phyloP scores from a whole-genome alignment of 1,284 basidiomycete genomes.

The Boletus sp. region DNA sequence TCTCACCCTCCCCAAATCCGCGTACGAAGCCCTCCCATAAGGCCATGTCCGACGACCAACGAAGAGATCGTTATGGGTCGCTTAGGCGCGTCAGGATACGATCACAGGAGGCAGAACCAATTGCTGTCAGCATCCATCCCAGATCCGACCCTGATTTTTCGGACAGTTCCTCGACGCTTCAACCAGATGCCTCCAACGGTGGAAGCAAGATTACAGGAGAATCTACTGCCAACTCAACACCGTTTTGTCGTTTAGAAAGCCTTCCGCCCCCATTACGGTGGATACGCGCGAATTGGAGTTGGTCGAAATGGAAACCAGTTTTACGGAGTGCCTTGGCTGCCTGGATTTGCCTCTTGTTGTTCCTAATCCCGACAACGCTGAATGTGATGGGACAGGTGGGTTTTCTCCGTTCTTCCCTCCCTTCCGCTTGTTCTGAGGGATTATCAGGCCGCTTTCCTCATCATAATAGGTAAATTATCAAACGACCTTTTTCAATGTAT shows the following conservation, averaged over 20 bases:
- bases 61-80: background rate
- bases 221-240: background rate
- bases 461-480: constrained; percentile 51
- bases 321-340: constrained; percentile 61
- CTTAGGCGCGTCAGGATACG: background rate
- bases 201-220: background rate
- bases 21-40: background rate
- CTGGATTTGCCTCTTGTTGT: constrained; percentile 61
- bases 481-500: background rate
- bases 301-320: constrained; percentile 61
- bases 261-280: constrained; percentile 41
- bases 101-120: background rate
- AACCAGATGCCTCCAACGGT: background rate
- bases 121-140: too few species aligned
- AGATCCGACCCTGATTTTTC: background rate
- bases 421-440: background rate
- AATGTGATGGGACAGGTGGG: constrained; percentile 57
- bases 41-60: background rate
- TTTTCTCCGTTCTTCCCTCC: background rate
- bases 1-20: background rate
- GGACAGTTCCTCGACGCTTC: background rate
- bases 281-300: constrained; percentile 54
- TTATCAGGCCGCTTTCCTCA: constrained; percentile 58
- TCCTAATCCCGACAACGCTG: constrained; percentile 54
- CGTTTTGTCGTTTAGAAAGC: constrained; percentile 1